A percentile compares a stretch with the other conserved stretches of the same genome.
Conservation (phyloP, 2,329 filamentous ascomycete genomes). For the Coniochaeta sp. region DNA sequence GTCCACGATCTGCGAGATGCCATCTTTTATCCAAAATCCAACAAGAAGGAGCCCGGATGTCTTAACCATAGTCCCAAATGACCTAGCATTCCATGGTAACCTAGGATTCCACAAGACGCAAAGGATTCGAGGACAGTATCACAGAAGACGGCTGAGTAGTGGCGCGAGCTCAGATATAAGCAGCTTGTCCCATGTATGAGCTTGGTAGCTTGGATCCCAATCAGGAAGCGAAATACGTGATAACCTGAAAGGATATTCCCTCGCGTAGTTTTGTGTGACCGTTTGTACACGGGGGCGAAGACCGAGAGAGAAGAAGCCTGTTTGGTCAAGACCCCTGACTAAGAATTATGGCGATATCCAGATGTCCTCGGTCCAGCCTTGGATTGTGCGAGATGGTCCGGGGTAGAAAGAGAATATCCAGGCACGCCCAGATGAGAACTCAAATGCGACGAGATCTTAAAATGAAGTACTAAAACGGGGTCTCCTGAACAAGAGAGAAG, state of each 20-base stretch:
- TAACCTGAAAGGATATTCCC: neutral
- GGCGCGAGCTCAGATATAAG: neutral
- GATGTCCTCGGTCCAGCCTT: neutral
- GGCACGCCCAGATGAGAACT: neutral
- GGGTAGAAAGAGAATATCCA: neutral
- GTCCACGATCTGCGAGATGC: conserved; percentile 14
- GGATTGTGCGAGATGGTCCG: neutral
- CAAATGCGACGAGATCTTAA: neutral
- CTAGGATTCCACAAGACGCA: neutral
- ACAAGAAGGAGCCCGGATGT: conserved; percentile 4
- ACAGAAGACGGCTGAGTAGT: neutral
- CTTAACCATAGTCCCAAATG: conserved; percentile 11
- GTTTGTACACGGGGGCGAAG: neutral
- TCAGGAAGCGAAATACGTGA: neutral
- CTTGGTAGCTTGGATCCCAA: neutral
- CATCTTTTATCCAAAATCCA: conserved; percentile 14
- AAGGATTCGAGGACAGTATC: neutral
- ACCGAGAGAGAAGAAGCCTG: neutral
- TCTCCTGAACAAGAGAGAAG: neutral
- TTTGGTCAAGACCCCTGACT: neutral
- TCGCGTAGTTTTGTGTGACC: neutral
- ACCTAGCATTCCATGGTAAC: neutral
- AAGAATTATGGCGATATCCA: neutral
- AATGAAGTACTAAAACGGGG: neutral
- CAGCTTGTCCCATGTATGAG: neutral